phyloP scores from a whole-genome alignment of 2,329 filamentous ascomycete genomes.

The Talaromyces islandicus region DNA sequence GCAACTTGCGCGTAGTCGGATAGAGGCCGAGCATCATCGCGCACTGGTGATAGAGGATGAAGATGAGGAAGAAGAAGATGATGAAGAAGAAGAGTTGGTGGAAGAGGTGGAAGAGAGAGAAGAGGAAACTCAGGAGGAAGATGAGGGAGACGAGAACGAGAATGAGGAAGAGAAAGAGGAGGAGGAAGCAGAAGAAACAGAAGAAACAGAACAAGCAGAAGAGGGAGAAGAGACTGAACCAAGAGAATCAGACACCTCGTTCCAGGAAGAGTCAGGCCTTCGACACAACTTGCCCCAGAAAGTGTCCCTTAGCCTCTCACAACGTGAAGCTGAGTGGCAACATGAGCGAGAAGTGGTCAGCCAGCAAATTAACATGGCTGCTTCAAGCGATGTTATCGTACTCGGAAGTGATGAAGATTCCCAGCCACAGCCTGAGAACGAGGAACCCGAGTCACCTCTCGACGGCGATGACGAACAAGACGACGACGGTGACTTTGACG shows the following conservation, averaged over 20 bases:
- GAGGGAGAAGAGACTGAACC: neutral
- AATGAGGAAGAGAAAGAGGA: constrained; percentile 2
- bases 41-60: constrained; percentile 8
- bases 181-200: neutral
- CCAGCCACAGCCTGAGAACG: constrained; percentile 13
- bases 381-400: constrained; percentile 38
- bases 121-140: neutral
- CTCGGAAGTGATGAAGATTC: constrained; percentile 33
- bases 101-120: neutral
- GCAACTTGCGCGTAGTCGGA: constrained; percentile 33
- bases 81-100: neutral
- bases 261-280: constrained; percentile 1
- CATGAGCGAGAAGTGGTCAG: constrained; percentile 40
- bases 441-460: constrained; percentile 9
- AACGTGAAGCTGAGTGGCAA: constrained; percentile 38
- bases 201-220: neutral
- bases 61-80: neutral
- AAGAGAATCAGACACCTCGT: neutral
- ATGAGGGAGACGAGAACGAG: neutral
- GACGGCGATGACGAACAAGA: constrained; percentile 9
- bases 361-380: constrained; percentile 38
- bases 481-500: constrained; percentile 27
- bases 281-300: neutral
- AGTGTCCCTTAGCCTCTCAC: constrained; percentile 18
- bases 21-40: neutral